Percentiles rank a stretch among this genome's conserved stretches.
These are phyloP conservation scores for Nicotiana knightiana DNA, from an alignment of 257 asterid species.

Conservation along the genomic window DNA sequence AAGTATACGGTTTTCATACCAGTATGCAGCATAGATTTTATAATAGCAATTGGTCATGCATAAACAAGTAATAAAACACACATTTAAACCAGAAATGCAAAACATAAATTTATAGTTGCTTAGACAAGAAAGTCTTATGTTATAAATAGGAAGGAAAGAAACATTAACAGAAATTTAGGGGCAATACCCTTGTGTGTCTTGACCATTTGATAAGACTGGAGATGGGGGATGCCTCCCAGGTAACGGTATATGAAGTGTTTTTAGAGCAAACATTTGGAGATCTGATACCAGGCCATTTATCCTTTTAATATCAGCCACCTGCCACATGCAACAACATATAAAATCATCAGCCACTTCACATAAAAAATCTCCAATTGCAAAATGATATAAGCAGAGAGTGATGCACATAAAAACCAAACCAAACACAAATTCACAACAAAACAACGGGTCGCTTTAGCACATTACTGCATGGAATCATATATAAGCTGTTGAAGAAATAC, in stretches of 20 bases:
- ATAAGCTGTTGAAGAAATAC: too few species aligned
- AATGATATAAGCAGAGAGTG: background rate
- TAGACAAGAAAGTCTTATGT: background rate
- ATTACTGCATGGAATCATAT: background rate
- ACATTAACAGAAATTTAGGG: background rate
- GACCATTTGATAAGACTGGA: conserved; percentile 44
- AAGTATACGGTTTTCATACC: background rate
- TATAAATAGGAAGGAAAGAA: background rate
- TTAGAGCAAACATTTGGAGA: conserved; percentile 91
- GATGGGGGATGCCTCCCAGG: conserved; percentile 94
- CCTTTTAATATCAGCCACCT: conserved; percentile 88
- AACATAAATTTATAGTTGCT: background rate
- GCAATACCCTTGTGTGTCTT: conserved; percentile 35
- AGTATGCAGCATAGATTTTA: background rate
- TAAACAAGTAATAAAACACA: background rate
- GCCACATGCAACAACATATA: background rate
- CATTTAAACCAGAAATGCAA: background rate
- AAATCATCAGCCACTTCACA: background rate
- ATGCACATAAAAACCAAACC: background rate
- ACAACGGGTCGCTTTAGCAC: background rate
- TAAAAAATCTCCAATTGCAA: background rate
- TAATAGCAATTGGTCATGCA: background rate
- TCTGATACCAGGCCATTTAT: conserved; percentile 77
- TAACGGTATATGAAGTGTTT: conserved; percentile 69
- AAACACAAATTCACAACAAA: background rate